Evolutionary conservation across 495 filamentous ascomycete genomes (phyloP).

Genomic region (Massariosphaeria phaeospora): DNA sequence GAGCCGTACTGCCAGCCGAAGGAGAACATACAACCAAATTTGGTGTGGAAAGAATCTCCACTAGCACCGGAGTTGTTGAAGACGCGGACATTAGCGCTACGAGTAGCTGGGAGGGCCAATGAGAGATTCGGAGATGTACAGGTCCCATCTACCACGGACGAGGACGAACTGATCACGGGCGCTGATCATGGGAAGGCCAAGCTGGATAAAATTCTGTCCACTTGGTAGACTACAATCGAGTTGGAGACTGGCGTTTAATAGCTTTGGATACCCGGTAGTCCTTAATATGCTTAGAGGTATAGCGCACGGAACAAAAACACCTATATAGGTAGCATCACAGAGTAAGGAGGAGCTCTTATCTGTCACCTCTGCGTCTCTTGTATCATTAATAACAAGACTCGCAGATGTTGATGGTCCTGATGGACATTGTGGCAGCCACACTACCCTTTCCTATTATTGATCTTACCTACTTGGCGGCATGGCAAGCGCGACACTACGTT

Average conservation of each 20-base stretch:
- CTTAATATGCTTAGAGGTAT: too few species aligned
- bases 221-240: constrained; percentile 12
- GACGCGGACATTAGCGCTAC: constrained; percentile 69
- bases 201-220: constrained; percentile 16
- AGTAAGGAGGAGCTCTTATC: too few species aligned
- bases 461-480: too few species aligned
- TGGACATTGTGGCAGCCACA: too few species aligned
- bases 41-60: constrained; percentile 69
- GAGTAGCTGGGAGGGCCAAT: constrained; percentile 59
- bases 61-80: constrained; percentile 67
- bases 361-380: too few species aligned
- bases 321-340: too few species aligned
- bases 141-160: constrained; percentile 28
- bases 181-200: constrained; percentile 44
- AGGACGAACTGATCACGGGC: constrained; percentile 34
- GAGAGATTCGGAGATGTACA: constrained; percentile 41
- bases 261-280: background rate
- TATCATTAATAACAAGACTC: too few species aligned
- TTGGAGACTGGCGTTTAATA: background rate
- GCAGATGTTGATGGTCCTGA: too few species aligned
- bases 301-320: too few species aligned
- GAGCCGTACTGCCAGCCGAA: constrained; percentile 54
- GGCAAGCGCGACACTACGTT: too few species aligned
- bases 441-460: too few species aligned
- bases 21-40: constrained; percentile 66